phyloP scores from a whole-genome alignment of 352 stramenopile genomes.

The Thalassiosira livingstoniorum region DNA sequence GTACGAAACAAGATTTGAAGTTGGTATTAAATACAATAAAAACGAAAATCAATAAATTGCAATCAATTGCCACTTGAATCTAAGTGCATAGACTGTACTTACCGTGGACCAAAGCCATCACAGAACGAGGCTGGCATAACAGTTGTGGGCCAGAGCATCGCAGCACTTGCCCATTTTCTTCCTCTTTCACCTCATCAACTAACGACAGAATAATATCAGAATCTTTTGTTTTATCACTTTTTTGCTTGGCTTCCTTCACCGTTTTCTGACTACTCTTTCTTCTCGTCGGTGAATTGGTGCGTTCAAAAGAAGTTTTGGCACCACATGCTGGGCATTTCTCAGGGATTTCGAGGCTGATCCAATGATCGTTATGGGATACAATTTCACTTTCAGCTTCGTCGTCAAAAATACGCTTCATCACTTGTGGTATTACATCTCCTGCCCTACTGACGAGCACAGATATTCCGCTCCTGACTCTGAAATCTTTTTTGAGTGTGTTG shows the following conservation, averaged over 20 bases:
- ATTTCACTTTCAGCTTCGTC: slow-evolving; percentile 20
- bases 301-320: slow-evolving; percentile 49
- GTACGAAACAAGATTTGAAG: too few relatives aligned
- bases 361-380: slow-evolving; percentile 11
- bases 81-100: too few relatives aligned
- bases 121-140: slow-evolving; percentile 72
- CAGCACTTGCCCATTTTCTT: slow-evolving; percentile 66
- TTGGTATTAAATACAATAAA: too few relatives aligned
- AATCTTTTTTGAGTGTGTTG: slow-evolving; percentile 2
- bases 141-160: slow-evolving; percentile 76
- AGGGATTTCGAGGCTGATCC: slow-evolving; percentile 68
- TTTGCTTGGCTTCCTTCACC: slow-evolving; percentile 7
- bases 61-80: too few relatives aligned
- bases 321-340: slow-evolving; percentile 69
- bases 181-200: slow-evolving; percentile 7
- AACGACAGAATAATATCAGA: neutral
- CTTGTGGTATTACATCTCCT: slow-evolving; percentile 86
- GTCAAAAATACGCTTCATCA: slow-evolving; percentile 66
- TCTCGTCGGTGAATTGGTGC: slow-evolving; percentile 13
- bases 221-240: slow-evolving; percentile 7
- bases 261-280: slow-evolving; percentile 25
- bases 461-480: slow-evolving; percentile 41
- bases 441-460: slow-evolving; percentile 77
- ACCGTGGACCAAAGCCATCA: slow-evolving; percentile 72
- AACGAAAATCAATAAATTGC: too few relatives aligned